Base-by-base conservation (phyloP, 2,329 filamentous ascomycete genomes). In the Curvularia hawaiiensis region DNA sequence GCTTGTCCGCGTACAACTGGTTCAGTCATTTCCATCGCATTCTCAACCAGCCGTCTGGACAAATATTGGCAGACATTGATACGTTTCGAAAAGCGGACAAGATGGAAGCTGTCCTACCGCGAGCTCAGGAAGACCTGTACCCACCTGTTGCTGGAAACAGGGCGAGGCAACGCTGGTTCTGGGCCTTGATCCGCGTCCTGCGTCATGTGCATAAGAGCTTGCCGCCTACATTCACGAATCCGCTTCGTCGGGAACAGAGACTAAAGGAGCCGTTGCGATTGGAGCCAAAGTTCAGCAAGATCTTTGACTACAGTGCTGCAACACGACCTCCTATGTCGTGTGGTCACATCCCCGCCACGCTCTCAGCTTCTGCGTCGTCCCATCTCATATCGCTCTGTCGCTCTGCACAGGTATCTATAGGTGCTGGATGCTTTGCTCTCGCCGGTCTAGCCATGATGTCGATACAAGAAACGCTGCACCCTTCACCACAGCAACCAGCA, bases 101-200 rank as follows among this genome's bases (percentile, higher is more conserved):
- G 7, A 65, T 80, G 4, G 49, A 49, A n/a, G 45, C 41, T 6
- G 67, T 67, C 18, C 66, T 82, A 0, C 79, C 79, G 3, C 69
- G 71, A 1, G 78, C 80, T 1, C 80, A 82, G 66, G 80, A 82
- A 68, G 78, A 79, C 20, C 58, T 81, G 0, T 82, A 82, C 48
- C 79, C 79, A 1, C 63, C 59, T 0, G 70, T 80, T 0, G 44
- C 65, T 1, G 78, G 78, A 31, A 77, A 61, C 22, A 52, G 52
- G 38, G 79, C 79, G 1, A 65, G 77, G 20, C 72, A 77, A 63
- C 70, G 79, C 47, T 82, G 80, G 79, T 80, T 79, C 62, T 82
- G 80, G 80, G 73, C 75, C 6, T 72, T 82, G 8, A 73, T 78
- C 9, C 69, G 79, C 20, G 74, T 82, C 8, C 70, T 82, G 16